Evolutionary conservation across 306 rosid species (phyloP), one percentile per base, ranked within the genome.

Genomic region (Hippophae rhamnoides): DNA sequence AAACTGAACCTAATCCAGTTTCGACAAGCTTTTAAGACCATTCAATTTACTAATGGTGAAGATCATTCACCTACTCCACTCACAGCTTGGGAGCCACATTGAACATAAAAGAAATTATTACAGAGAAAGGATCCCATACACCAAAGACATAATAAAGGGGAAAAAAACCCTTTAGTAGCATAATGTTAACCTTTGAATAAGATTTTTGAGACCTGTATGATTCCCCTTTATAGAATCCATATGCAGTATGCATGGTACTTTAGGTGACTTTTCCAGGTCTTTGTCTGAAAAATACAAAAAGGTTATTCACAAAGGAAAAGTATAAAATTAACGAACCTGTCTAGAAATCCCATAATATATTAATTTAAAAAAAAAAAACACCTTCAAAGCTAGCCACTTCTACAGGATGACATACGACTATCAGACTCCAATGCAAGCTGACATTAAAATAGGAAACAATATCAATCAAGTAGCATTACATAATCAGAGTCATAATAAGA

Each of bases 381-480:
- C 94, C 89, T 80, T 51, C 43, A 58, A 58, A 64, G 70, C 65
- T 64, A 27, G 69, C 46, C 57, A 82, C 77, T 78, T 76, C 83
- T 58, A 89, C 85, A 31, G 89, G 86, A 74, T 86, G 81, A 70
- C 86, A 86, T 45, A 82, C 80, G 73, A 80, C 83, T 72, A 82
- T 71, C 78, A 86, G 76, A 74, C 94, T 86, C 94, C 89, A 86
- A 72, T 80, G 94, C 61, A 78, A 76, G 65, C 94, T 82, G 86
- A 67, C 66, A 23, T 56, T 47, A 65, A 75, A 52, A 56, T 54
- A 52, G 63, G 41, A 65, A 41, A 3, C 70, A 66, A 23, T 54
- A 57, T 25, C 12, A 49, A 13, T 41, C 13, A 62, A 23, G 54
- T 44, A 57, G 10, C 48, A 60, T 44, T 56, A n/a, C 26, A 12